These are phyloP conservation scores for Brassica rapa DNA, from an alignment of 345 rosid species.

Conservation along the genomic window DNA sequence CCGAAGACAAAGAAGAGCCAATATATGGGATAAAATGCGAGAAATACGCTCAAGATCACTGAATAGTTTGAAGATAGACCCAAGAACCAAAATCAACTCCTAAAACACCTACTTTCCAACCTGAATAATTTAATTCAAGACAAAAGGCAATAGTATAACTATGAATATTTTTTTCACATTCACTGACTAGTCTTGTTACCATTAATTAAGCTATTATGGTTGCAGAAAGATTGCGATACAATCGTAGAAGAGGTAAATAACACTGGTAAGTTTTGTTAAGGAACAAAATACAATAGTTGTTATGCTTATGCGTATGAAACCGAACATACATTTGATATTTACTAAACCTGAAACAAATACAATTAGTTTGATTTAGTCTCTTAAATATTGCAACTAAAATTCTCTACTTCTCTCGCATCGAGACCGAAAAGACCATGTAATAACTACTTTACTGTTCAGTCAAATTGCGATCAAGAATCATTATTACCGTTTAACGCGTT, in stretches of 20 bases:
- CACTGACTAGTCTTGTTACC: not conserved
- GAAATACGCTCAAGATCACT: not conserved
- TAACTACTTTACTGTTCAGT: not conserved
- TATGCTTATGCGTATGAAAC: not conserved
- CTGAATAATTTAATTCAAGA: not conserved
- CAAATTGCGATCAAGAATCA: constrained; percentile 3
- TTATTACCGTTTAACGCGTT: constrained; percentile 37
- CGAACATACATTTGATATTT: not conserved
- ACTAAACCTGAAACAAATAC: not conserved
- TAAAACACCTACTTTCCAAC: not conserved
- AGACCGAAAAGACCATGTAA: constrained; percentile 2
- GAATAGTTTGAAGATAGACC: not conserved
- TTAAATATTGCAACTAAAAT: not conserved
- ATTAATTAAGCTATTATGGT: not conserved
- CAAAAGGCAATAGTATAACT: not conserved
- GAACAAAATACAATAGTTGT: not conserved
- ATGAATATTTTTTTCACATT: not conserved
- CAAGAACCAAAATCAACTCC: not conserved
- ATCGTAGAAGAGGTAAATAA: not conserved
- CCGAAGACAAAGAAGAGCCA: not conserved
- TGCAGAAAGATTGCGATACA: not conserved
- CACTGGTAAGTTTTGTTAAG: not conserved
- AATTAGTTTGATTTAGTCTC: not conserved
- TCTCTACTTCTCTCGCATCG: not conserved
- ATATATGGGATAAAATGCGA: not conserved